These are phyloP conservation scores for Capsella bursapastoris DNA, from an alignment of 345 rosid genomes.

Conservation along the genomic window DNA sequence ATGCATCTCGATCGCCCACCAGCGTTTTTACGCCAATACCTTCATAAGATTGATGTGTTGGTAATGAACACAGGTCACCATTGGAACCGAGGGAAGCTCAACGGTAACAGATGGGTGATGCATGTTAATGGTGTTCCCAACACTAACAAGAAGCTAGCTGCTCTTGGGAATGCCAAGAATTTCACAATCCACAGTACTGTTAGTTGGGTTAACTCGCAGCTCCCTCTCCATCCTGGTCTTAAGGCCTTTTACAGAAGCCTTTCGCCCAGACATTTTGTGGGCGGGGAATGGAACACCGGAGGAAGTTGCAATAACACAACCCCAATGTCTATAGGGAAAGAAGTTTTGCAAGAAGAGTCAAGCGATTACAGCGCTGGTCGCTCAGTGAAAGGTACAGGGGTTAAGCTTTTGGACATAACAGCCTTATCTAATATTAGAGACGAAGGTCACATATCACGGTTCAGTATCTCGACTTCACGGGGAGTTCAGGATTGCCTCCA, in stretches of 20 bases:
- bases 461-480: conserved; percentile 53
- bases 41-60: conserved; percentile 63
- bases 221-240: conserved; percentile 56
- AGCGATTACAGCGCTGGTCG: conserved; percentile 61
- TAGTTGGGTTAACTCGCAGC: conserved; percentile 70
- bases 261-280: conserved; percentile 79
- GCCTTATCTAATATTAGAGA: conserved; percentile 72
- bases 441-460: conserved; percentile 79
- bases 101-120: conserved; percentile 78
- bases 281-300: conserved; percentile 90
- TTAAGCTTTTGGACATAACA: conserved; percentile 74
- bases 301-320: conserved; percentile 79
- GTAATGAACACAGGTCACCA: conserved; percentile 86
- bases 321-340: conserved; percentile 80
- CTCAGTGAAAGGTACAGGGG: conserved; percentile 69
- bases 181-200: conserved; percentile 74
- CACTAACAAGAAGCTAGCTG: conserved; percentile 57
- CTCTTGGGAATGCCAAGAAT: conserved; percentile 69
- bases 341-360: conserved; percentile 65
- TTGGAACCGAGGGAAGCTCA: conserved; percentile 80
- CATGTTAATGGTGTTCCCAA: conserved; percentile 61
- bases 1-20: conserved; percentile 93
- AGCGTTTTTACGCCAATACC: conserved; percentile 60
- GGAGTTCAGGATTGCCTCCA: conserved; percentile 80
- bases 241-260: conserved; percentile 77